Percentiles rank a stretch among this genome's conserved stretches.
These are phyloP conservation scores for Neurospora sublineolata DNA, from an alignment of 495 filamentous ascomycete genomes.

Conservation along the genomic window DNA sequence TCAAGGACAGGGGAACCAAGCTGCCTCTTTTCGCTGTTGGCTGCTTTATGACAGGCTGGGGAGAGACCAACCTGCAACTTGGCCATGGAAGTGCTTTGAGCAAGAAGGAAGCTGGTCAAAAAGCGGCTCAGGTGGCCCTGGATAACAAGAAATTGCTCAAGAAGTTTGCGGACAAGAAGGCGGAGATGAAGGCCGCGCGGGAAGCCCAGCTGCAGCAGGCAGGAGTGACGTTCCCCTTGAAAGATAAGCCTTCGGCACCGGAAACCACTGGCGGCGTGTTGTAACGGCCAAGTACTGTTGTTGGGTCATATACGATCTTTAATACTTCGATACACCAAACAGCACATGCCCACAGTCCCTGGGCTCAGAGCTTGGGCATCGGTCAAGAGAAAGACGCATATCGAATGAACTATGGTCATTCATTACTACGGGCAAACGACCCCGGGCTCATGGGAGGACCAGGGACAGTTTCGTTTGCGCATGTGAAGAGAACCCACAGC, in stretches of 20 bases:
- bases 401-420: background rate
- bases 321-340: background rate
- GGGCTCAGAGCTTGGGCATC: background rate
- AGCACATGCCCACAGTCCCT: background rate
- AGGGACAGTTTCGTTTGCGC: background rate
- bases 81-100: conserved; percentile 56
- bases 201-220: conserved; percentile 5
- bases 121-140: conserved; percentile 58
- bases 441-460: background rate
- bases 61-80: conserved; percentile 50
- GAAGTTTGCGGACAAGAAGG: conserved; percentile 40
- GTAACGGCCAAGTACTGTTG: background rate
- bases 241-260: background rate
- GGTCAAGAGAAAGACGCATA: background rate
- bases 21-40: conserved; percentile 54
- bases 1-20: conserved; percentile 46
- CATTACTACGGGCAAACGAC: background rate
- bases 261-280: background rate
- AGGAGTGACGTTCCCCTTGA: background rate
- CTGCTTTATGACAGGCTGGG: conserved; percentile 62
- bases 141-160: conserved; percentile 47
- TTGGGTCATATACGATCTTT: background rate
- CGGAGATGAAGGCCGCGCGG: conserved; percentile 20
- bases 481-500: background rate
- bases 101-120: conserved; percentile 63